Evolutionary conservation across 2,329 filamentous ascomycete genomes (phyloP).

Genomic region (Cladosporium cucumerinum): DNA sequence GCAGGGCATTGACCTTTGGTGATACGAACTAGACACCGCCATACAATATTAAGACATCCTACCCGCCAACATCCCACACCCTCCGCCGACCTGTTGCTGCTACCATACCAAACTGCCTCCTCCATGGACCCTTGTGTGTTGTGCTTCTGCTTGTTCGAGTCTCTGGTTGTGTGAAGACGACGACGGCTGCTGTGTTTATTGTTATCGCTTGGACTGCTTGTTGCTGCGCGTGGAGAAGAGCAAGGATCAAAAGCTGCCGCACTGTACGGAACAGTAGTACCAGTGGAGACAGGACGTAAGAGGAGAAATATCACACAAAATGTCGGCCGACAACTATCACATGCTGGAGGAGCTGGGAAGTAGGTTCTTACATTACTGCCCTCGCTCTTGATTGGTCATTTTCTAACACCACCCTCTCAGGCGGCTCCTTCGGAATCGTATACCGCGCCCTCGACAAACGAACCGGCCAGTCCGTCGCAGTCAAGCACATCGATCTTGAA

Average conservation of each 20-base stretch:
- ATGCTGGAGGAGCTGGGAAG: conserved; percentile 94
- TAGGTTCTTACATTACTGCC: conserved; percentile 48
- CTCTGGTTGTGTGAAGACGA: conserved; percentile 3
- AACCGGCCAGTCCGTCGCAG: conserved; percentile 89
- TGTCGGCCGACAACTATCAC: conserved; percentile 79
- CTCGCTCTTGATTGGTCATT: background rate
- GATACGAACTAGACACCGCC: background rate
- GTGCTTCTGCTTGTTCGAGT: background rate
- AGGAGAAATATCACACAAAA: conserved; percentile 29
- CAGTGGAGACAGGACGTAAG: conserved; percentile 1
- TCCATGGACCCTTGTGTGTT: conserved; percentile 15
- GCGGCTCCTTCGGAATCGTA: conserved; percentile 92
- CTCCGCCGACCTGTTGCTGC: conserved; percentile 6
- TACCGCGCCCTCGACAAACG: conserved; percentile 92
- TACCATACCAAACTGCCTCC: background rate
- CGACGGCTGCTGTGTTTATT: background rate
- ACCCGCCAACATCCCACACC: background rate
- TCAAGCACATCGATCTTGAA: conserved; percentile 98
- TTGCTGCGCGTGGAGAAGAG: background rate
- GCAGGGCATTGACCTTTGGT: conserved; percentile 10
- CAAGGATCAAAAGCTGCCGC: background rate
- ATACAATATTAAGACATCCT: conserved; percentile 11
- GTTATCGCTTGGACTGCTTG: background rate
- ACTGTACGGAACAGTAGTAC: background rate
- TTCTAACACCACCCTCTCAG: conserved; percentile 43